Evolutionary conservation across 305 asterid genomes (phyloP), one percentile per base, ranked within the genome.

Genomic region (Fraxinus angustifolia): DNA sequence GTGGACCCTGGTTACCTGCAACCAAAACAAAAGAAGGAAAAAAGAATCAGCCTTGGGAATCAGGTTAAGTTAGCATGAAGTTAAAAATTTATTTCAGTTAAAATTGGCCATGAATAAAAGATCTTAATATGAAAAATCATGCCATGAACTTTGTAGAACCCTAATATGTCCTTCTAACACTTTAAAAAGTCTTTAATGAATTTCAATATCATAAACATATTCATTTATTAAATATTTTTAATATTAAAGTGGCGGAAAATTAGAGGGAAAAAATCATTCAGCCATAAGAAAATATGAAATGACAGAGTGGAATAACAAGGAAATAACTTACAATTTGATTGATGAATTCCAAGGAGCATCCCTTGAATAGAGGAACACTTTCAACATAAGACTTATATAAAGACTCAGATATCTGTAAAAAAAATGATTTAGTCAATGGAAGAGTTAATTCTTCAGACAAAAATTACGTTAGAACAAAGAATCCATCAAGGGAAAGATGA

Each of bases 311-410:
- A 28, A 65, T 36, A 40, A 68, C 40, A 70, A 74, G 70, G 65
- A 70, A 79, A 19, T 35, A 65, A 84, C 98, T 93, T 89, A 94
- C 98, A 28, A 92, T 91, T 87, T 94, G 96, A 84, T 90, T 93
- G 86, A 93, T 90, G 85, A 93, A 95, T 73, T 93, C 99, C 1
- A 87, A 76, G 80, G 97, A 91, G 83, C 99, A 95, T 65, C 88
- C 97, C 67, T 85, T 87, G 90, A 95, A 95, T 84, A 93, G 93
- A 75, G 91, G 86, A 81, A 92, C 85, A 67, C 89, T 88, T 87
- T 87, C 94, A 7, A 95, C 85, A 42, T 88, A 88, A 23, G 87
- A 84, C 86, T 87, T 87, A 53, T 95, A 95, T 79, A 95, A 79
- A 77, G 88, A 87, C 84, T 92, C 92, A 0, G 97, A 90, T 76